Evolutionary conservation across 208 protist genomes (phyloP).

Genomic region (Angomonas ambiguus): DNA sequence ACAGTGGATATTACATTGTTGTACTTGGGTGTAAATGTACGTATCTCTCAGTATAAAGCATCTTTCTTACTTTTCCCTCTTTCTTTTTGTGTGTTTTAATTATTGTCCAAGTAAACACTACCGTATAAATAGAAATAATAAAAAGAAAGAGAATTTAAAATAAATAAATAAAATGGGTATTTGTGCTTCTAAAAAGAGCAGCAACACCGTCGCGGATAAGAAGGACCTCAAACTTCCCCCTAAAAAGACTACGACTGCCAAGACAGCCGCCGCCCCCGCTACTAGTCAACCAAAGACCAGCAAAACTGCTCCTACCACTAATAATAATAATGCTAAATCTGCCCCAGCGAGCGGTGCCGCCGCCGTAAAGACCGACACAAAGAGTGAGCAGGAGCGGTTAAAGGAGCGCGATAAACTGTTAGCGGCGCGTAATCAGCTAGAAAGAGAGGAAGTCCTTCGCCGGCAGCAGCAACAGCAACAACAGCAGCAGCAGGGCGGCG

Average conservation of each 20-base stretch:
- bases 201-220: background rate
- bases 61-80: background rate
- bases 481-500: background rate
- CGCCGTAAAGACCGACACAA: background rate
- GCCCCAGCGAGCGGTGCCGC: background rate
- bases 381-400: background rate
- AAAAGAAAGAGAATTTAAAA: too few species aligned
- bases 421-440: background rate
- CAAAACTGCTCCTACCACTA: constrained; percentile 1
- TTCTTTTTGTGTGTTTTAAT: background rate
- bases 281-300: constrained; percentile 7
- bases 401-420: background rate
- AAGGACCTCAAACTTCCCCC: background rate
- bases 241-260: constrained; percentile 3
- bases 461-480: background rate
- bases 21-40: too few species aligned
- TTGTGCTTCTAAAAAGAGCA: constrained; percentile 9
- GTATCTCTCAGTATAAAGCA: constrained; percentile 4
- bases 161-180: constrained; percentile 12
- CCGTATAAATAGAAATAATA: too few species aligned
- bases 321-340: background rate
- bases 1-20: too few species aligned
- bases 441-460: background rate
- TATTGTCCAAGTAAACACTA: too few species aligned
- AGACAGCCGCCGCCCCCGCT: background rate